Percentiles rank a stretch among this genome's conserved stretches.
phyloP scores from a whole-genome alignment of 768 basidiomycete genomes.

The Pleurotus djamor region DNA sequence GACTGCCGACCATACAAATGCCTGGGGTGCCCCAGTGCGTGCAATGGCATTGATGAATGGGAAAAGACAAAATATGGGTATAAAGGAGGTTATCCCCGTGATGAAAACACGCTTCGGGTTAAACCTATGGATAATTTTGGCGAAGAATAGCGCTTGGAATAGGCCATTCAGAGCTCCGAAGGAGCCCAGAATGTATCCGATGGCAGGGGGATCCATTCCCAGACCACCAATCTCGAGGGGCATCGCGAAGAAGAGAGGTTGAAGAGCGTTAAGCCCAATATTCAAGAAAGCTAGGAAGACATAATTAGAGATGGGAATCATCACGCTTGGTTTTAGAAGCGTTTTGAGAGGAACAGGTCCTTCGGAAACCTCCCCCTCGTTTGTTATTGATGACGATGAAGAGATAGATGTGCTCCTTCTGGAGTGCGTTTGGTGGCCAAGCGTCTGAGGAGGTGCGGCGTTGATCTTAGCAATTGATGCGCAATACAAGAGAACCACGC shows the following conservation, averaged over 20 bases:
- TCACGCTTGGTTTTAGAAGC: conserved; percentile 30
- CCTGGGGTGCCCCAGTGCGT: conserved; percentile 16
- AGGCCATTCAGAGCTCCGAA: conserved; percentile 36
- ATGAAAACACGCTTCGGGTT: conserved; percentile 34
- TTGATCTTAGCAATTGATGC: neutral
- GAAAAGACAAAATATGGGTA: conserved; percentile 28
- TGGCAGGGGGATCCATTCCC: conserved; percentile 34
- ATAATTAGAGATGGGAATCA: conserved; percentile 45
- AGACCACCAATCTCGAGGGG: conserved; percentile 42
- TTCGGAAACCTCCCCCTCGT: conserved; percentile 10
- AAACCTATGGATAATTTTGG: conserved; percentile 26
- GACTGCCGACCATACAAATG: conserved; percentile 28
- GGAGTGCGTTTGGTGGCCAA: neutral
- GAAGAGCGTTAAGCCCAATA: conserved; percentile 32
- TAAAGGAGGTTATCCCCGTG: conserved; percentile 23
- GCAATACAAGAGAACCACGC: conserved; percentile 5
- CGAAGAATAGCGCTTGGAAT: conserved; percentile 30
- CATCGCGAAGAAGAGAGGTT: conserved; percentile 44
- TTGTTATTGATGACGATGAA: neutral
- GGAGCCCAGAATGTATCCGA: conserved; percentile 33
- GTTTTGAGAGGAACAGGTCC: conserved; percentile 18
- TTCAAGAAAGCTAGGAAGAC: conserved; percentile 38
- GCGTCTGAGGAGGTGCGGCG: neutral
- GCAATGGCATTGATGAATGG: conserved; percentile 36
- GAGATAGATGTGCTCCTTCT: neutral